These are phyloP conservation scores for Amanita exitialis DNA, from an alignment of 768 basidiomycete species.

Conservation along the genomic window DNA sequence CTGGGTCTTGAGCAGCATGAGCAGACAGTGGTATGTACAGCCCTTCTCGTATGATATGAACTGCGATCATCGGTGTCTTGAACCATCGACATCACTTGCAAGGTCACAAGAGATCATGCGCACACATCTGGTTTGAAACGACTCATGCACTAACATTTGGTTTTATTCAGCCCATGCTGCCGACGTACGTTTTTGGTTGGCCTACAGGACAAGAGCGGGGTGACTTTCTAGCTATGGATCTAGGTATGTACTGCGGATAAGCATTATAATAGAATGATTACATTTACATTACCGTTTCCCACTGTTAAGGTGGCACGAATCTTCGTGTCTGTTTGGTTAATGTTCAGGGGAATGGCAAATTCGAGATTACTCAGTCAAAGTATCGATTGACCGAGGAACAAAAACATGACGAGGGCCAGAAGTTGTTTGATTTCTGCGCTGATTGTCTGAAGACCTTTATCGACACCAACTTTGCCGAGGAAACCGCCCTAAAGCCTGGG, in stretches of 20 bases:
- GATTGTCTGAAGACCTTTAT: conserved; percentile 88
- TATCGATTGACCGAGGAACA: conserved; percentile 96
- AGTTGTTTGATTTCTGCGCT: conserved; percentile 95
- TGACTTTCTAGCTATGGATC: conserved; percentile 83
- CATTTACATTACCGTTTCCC: not conserved
- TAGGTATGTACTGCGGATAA: conserved; percentile 40
- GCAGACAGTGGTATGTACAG: conserved; percentile 77
- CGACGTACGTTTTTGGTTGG: conserved; percentile 95
- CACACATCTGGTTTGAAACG: not conserved
- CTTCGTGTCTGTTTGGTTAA: conserved; percentile 97
- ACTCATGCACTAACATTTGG: conserved; percentile 1
- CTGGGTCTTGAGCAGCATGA: conserved; percentile 71
- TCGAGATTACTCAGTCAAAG: conserved; percentile 96
- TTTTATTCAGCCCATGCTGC: conserved; percentile 76
- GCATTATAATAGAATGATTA: not conserved
- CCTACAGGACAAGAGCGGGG: conserved; percentile 85
- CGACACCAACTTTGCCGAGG: conserved; percentile 52
- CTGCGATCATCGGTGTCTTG: not conserved
- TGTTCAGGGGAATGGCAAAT: conserved; percentile 87
- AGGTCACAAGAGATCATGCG: not conserved
- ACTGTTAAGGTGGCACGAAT: conserved; percentile 74
- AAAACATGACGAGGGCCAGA: conserved; percentile 95
- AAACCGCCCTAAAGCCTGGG: conserved; percentile 39
- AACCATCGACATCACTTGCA: not conserved
- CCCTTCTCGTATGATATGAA: not conserved